A percentile compares a stretch with the other conserved stretches of the same genome.
Evolutionary conservation across 2,329 filamentous ascomycete species (phyloP).

Genomic region (Onygenales sp.): DNA sequence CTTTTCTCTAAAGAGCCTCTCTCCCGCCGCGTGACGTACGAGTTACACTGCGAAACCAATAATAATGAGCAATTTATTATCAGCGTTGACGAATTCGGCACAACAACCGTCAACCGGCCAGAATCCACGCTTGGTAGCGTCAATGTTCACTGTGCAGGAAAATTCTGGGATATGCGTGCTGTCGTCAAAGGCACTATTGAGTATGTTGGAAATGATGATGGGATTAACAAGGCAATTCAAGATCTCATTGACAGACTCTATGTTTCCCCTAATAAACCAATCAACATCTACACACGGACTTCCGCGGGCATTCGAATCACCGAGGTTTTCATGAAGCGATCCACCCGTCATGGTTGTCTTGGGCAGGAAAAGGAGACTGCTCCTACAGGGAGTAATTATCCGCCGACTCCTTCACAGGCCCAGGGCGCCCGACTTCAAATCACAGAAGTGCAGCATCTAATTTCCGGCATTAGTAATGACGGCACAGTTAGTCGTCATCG

Average conservation of each 20-base stretch:
- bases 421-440: slow-evolving; percentile 25
- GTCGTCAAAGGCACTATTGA: slow-evolving; percentile 20
- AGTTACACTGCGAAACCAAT: slow-evolving; percentile 30
- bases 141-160: slow-evolving; percentile 29
- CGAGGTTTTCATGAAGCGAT: slow-evolving; percentile 26
- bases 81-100: slow-evolving; percentile 23
- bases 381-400: background rate
- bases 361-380: slow-evolving; percentile 1
- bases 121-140: slow-evolving; percentile 22
- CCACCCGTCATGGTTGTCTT: slow-evolving; percentile 21
- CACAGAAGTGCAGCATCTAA: slow-evolving; percentile 30
- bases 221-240: slow-evolving; percentile 20
- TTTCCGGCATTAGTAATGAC: slow-evolving; percentile 13
- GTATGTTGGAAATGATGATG: slow-evolving; percentile 15
- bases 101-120: slow-evolving; percentile 18
- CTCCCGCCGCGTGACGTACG: slow-evolving; percentile 20
- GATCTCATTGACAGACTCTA: slow-evolving; percentile 26
- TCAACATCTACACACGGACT: slow-evolving; percentile 20
- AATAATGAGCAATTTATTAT: slow-evolving; percentile 23
- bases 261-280: slow-evolving; percentile 18
- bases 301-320: slow-evolving; percentile 16
- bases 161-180: slow-evolving; percentile 31
- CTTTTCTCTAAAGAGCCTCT: slow-evolving; percentile 16
- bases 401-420: slow-evolving; percentile 8
- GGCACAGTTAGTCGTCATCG: slow-evolving; percentile 22